A percentile compares a stretch with the other conserved stretches of the same genome.
Evolutionary conservation across 139 green algal genomes (phyloP).

Genomic region (Tetradesmus lagerheimii): DNA sequence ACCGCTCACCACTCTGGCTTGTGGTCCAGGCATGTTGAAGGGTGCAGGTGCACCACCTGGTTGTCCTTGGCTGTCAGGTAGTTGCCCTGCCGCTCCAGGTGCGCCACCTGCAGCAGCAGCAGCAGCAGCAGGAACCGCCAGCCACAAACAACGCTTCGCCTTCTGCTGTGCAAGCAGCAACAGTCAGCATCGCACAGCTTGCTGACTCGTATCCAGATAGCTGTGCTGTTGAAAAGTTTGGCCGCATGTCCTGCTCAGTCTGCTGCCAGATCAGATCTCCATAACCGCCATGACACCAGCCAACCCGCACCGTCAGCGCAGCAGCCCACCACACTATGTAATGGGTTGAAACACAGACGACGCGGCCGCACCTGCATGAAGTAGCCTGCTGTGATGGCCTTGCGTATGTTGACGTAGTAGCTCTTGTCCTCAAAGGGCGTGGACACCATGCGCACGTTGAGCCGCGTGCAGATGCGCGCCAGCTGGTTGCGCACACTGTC

Average conservation of each 20-base stretch:
- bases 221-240: too few relatives aligned
- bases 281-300: neutral
- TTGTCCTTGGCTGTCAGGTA: constrained; percentile 99
- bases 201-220: too few relatives aligned
- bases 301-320: neutral
- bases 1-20: constrained; percentile 95
- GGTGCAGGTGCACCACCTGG: constrained; percentile 97
- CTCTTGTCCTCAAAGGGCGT: constrained; percentile 89
- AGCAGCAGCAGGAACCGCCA: neutral
- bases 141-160: neutral
- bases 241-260: neutral
- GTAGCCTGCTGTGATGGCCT: constrained; percentile 93
- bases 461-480: constrained; percentile 78
- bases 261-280: neutral
- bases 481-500: constrained; percentile 97
- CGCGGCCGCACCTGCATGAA: constrained; percentile 94
- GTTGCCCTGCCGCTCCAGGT: constrained; percentile 90
- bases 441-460: constrained; percentile 83
- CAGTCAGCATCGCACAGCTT: too few relatives aligned
- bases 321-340: neutral
- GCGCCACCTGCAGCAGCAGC: constrained; percentile 74
- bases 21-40: constrained; percentile 93
- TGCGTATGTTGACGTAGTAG: constrained; percentile 99
- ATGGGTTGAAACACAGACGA: neutral
- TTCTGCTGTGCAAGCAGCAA: neutral